Base-by-base conservation (phyloP, 176 grass and related monocot genomes). In the Musa acuminata region DNA sequence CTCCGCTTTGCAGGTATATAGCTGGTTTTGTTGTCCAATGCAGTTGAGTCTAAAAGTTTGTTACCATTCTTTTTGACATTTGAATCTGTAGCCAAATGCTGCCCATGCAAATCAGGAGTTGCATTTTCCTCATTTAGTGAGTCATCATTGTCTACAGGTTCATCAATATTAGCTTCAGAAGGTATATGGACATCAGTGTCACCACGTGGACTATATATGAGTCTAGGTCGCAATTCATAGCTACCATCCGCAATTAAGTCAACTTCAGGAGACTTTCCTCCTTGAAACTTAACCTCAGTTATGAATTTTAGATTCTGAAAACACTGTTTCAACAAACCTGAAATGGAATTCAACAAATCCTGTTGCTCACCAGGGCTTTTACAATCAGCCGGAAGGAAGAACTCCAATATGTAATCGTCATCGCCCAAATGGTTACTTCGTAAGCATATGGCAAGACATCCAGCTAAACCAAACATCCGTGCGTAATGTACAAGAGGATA, bases 401-500 rank as follows among this genome's bases (percentile, higher is more conserved):
- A 80, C 20, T 80, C 78, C 49, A 80, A 72, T 80, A 80, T 64
- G 69, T 80, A 80, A 73, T 80, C 68, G 35, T 80, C 78, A 49
- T 73, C 14, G 8, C 68, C 69, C 1, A 69, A 64, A 27, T 72
- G 69, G 23, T 43, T 64, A 19, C 69, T 80, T 53, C 59, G 69
- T 73, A 80, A 73, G 49, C 55, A 80, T 64, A 80, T 53, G 22
- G 78, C 55, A 7, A 80, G 55, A 53, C 69, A 73, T 58, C 78
- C 69, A n/a, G 12, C 55, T 52, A 80, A 73, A 51, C 69, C 69
- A 64, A 80, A 80, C 78, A 80, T 73, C 23, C 57, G 69, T 27
- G 78, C 78, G 53, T 80, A 80, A 55, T 80, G 78, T 27, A 80
- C 78, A 21, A 80, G 78, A n/a, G 78, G 78, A 53, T 80, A 73